phyloP scores from a whole-genome alignment of 1,139 yeast genomes.

The Yamadazyma sp. region DNA sequence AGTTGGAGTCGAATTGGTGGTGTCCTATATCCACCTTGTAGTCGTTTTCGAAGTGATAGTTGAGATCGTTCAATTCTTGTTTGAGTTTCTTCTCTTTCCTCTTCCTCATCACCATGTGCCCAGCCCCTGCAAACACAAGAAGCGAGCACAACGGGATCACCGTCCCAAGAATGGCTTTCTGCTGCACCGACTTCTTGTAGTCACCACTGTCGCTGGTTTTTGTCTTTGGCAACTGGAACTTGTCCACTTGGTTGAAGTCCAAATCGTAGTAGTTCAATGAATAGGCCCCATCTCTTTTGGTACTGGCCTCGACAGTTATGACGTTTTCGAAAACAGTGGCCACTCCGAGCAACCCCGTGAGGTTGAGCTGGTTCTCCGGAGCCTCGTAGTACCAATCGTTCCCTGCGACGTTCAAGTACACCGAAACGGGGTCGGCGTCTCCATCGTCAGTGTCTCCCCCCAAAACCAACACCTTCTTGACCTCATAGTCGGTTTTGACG shows the following conservation, averaged over 20 bases:
- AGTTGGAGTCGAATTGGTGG: slow-evolving; percentile 34
- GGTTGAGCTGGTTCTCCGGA: slow-evolving; percentile 19
- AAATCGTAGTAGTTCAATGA: slow-evolving; percentile 15
- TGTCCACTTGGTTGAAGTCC: slow-evolving; percentile 16
- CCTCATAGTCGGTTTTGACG: slow-evolving; percentile 22
- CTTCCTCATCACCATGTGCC: slow-evolving; percentile 21
- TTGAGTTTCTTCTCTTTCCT: slow-evolving; percentile 19
- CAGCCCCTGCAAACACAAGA: slow-evolving; percentile 18
- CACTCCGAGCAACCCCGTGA: slow-evolving; percentile 37
- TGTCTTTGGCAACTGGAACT: slow-evolving; percentile 17
- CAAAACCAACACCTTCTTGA: slow-evolving; percentile 31
- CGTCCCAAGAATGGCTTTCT: slow-evolving; percentile 37
- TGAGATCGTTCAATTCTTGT: slow-evolving; percentile 29
- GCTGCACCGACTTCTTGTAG: slow-evolving; percentile 15
- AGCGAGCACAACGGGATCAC: slow-evolving; percentile 33
- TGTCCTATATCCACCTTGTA: slow-evolving; percentile 15
- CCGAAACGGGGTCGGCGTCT: slow-evolving; percentile 21
- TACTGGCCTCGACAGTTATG: slow-evolving; percentile 21
- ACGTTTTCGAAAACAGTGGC: slow-evolving; percentile 46
- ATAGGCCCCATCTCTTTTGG: slow-evolving; percentile 15
- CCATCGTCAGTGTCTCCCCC: slow-evolving; percentile 34
- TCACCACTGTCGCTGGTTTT: slow-evolving; percentile 7
- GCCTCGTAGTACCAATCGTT: slow-evolving; percentile 37
- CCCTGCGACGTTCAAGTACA: slow-evolving; percentile 23
- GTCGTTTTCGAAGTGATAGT: slow-evolving; percentile 34